These are phyloP conservation scores for Sporothrix mexicana DNA, from an alignment of 2,329 filamentous ascomycete genomes.

Conservation along the genomic window DNA sequence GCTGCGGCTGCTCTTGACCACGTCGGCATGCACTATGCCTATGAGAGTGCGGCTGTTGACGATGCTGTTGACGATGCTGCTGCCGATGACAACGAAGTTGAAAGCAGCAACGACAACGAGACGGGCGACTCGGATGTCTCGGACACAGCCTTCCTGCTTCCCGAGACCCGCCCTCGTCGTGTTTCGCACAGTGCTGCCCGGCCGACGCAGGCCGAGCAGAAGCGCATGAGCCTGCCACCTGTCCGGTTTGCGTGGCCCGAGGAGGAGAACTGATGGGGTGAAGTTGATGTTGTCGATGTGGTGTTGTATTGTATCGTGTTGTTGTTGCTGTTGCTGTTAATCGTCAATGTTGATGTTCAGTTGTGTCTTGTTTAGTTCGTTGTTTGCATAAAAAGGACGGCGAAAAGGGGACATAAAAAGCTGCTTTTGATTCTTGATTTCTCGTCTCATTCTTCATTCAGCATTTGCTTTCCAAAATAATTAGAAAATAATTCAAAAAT, in stretches of 20 bases:
- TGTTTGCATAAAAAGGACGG: not conserved
- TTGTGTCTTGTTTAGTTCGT: not conserved
- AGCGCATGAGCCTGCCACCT: constrained; percentile 46
- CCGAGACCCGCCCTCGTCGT: constrained; percentile 4
- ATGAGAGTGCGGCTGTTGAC: not conserved
- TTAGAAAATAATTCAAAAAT: not conserved
- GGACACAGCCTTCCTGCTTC: not conserved
- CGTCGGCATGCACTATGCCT: constrained; percentile 19
- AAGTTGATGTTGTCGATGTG: not conserved
- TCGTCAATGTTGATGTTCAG: not conserved
- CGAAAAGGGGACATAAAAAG: constrained; percentile 10
- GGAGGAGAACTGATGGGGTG: not conserved
- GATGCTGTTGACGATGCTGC: not conserved
- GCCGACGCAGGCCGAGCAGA: constrained; percentile 29
- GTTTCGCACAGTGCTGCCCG: constrained; percentile 15
- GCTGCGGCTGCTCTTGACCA: not conserved
- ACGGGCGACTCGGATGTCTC: not conserved
- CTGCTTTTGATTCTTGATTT: not conserved
- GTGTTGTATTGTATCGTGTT: not conserved
- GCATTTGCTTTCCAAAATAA: not conserved
- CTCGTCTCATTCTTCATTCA: not conserved
- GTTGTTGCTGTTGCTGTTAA: not conserved
- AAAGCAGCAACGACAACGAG: not conserved
- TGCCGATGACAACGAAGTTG: not conserved
- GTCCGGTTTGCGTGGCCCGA: constrained; percentile 42